These are phyloP conservation scores for Ascochyta pisi DNA, from an alignment of 2,329 filamentous ascomycete genomes.

Conservation along the genomic window DNA sequence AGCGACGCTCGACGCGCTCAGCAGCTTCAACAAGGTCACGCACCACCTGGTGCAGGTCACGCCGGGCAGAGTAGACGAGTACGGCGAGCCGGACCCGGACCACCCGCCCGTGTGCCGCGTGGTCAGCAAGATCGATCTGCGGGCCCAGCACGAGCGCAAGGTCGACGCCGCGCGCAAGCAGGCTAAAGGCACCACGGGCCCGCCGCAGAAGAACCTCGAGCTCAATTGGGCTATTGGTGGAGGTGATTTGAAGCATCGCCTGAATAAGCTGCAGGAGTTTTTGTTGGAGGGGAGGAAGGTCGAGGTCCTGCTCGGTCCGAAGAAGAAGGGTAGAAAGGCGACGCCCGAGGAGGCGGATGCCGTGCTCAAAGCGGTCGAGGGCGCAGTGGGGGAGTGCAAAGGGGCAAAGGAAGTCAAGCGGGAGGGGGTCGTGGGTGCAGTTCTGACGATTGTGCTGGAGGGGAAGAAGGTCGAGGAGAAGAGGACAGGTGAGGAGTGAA, in stretches of 20 bases:
- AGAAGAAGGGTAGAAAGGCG: conserved; percentile 67
- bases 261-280: conserved; percentile 66
- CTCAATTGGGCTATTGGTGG: conserved; percentile 84
- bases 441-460: conserved; percentile 43
- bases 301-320: conserved; percentile 74
- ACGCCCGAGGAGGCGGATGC: conserved; percentile 63
- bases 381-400: conserved; percentile 51
- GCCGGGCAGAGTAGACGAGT: conserved; percentile 31
- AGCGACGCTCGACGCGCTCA: conserved; percentile 49
- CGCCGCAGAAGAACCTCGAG: conserved; percentile 76
- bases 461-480: conserved; percentile 31
- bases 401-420: conserved; percentile 36
- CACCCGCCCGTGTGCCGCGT: conserved; percentile 72
- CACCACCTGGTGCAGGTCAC: conserved; percentile 61
- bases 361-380: conserved; percentile 61
- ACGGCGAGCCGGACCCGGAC: conserved; percentile 50
- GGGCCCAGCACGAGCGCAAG: conserved; percentile 55
- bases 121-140: conserved; percentile 62
- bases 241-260: conserved; percentile 72
- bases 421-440: conserved; percentile 39
- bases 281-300: conserved; percentile 77
- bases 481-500: conserved; percentile 12
- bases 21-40: conserved; percentile 56
- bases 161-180: conserved; percentile 52
- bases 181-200: conserved; percentile 39